Percentiles rank a stretch among this genome's conserved stretches.
These are phyloP conservation scores for Hypoxylon sp. DNA, from an alignment of 2,329 filamentous ascomycete genomes.

Conservation along the genomic window DNA sequence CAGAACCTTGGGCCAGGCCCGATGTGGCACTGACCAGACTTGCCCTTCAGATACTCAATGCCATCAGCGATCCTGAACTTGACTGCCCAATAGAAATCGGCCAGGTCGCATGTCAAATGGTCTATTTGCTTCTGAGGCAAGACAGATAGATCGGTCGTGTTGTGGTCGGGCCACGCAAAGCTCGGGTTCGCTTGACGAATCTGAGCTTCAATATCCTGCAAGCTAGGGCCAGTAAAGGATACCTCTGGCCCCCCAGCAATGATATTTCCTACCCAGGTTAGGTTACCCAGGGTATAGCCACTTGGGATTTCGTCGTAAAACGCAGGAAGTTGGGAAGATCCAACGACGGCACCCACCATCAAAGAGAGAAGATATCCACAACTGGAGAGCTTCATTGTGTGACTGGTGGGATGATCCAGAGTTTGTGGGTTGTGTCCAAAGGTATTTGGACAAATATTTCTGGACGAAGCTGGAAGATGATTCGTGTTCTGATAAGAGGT, in stretches of 20 bases:
- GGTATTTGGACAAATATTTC: not conserved
- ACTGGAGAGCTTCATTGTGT: slow-evolving; percentile 4
- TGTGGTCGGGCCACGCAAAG: slow-evolving; percentile 12
- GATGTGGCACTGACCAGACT: slow-evolving; percentile 11
- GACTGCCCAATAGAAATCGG: slow-evolving; percentile 22
- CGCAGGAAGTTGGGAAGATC: too few relatives aligned
- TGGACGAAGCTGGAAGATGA: too few relatives aligned
- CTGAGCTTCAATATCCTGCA: slow-evolving; percentile 21
- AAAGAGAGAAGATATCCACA: slow-evolving; percentile 7
- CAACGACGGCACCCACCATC: not conserved
- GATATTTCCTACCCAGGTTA: slow-evolving; percentile 23
- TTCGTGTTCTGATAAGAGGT: too few relatives aligned
- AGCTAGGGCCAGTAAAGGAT: slow-evolving; percentile 17
- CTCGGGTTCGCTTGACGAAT: slow-evolving; percentile 15
- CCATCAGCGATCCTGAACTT: slow-evolving; percentile 23
- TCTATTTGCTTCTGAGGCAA: not conserved
- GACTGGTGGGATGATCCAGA: not conserved
- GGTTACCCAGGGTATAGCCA: slow-evolving; percentile 11
- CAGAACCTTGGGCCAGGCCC: slow-evolving; percentile 18
- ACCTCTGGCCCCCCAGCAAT: slow-evolving; percentile 11
- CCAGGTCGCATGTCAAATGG: slow-evolving; percentile 8
- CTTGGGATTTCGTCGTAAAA: not conserved
- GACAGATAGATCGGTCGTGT: not conserved
- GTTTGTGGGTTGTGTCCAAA: not conserved
- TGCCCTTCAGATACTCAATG: slow-evolving; percentile 19